Conservation (phyloP, 257 asterid genomes). For the Verbena officinalis region DNA sequence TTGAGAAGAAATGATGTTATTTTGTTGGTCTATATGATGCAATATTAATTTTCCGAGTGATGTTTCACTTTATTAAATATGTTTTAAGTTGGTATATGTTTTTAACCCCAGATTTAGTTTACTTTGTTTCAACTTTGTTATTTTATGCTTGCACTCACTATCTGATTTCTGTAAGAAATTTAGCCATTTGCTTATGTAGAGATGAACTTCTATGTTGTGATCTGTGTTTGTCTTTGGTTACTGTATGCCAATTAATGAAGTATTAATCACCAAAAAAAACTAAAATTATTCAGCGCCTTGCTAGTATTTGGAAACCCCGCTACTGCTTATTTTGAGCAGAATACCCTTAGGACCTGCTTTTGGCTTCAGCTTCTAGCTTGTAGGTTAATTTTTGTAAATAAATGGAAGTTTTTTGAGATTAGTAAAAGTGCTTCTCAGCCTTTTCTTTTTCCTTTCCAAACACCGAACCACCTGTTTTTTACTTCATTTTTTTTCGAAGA, state of each 20-base stretch:
- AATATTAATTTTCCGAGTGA: not conserved
- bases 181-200: not conserved
- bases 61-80: not conserved
- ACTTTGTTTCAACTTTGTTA: not conserved
- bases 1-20: not conserved
- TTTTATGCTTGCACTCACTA: not conserved
- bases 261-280: no score
- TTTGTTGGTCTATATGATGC: not conserved
- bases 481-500: no score
- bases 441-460: no score
- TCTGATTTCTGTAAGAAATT: not conserved
- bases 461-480: no score
- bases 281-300: no score
- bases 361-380: no score
- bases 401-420: no score
- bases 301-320: no score
- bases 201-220: slow-evolving; percentile 2
- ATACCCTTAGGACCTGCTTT: no score
- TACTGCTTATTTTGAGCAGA: no score
- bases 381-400: no score
- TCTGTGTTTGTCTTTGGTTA: slow-evolving; percentile 14
- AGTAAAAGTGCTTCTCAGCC: no score
- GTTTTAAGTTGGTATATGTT: not conserved
- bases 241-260: not conserved
- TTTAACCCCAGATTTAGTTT: not conserved